Evolutionary conservation across 768 basidiomycete genomes (phyloP).

Genomic region (Trametes meyenii): DNA sequence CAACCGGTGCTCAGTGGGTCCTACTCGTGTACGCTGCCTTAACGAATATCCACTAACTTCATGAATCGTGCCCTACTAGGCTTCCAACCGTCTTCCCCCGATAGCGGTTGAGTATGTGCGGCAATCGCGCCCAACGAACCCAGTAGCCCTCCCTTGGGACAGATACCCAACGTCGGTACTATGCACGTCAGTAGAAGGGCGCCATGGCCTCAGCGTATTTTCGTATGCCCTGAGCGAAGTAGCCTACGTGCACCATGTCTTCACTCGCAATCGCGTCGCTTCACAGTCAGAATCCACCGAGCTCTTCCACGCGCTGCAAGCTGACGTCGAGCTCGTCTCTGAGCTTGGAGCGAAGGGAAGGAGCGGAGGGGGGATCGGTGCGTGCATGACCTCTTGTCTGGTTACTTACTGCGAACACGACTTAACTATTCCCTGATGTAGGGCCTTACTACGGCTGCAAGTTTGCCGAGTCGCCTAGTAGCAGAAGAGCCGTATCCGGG

Average conservation of each 20-base stretch:
- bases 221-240: background rate
- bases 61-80: background rate
- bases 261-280: constrained; percentile 17
- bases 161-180: constrained; percentile 1
- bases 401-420: background rate
- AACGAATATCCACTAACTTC: background rate
- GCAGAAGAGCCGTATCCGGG: background rate
- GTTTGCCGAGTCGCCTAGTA: background rate
- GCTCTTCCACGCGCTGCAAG: constrained; percentile 17
- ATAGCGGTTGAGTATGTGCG: constrained; percentile 20
- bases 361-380: background rate
- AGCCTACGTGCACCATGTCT: constrained; percentile 15
- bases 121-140: constrained; percentile 7
- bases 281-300: constrained; percentile 8
- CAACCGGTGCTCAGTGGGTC: constrained; percentile 13
- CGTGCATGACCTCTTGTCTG: background rate
- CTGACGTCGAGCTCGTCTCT: constrained; percentile 9
- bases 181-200: background rate
- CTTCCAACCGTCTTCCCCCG: constrained; percentile 12
- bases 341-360: background rate
- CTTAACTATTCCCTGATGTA: background rate
- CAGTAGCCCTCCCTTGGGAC: constrained; percentile 19
- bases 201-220: constrained; percentile 7
- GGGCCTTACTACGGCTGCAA: constrained; percentile 8
- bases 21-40: background rate